Base-by-base conservation (phyloP, 192 early-diverging fungal species). In the Backusella parvicylindrica region DNA sequence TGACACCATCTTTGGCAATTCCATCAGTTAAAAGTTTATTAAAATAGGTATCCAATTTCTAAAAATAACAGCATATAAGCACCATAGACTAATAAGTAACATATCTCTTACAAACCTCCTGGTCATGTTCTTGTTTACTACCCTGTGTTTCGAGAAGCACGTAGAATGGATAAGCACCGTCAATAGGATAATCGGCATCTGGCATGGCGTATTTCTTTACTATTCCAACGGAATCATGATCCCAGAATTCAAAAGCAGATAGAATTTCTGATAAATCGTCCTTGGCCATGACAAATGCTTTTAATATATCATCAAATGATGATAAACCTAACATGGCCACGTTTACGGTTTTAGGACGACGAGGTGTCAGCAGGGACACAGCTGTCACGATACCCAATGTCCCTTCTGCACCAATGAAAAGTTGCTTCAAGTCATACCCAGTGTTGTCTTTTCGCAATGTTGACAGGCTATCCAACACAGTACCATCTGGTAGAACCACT, bases 231-330 rank as follows among this genome's bases (percentile, higher is more conserved):
- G 91, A 90, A 31, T 77, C 84, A 31, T 74, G 64, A 77, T 99
- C 98, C 92, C 95, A 99, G 79, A 99, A 99, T 85, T 99, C 98
- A 76, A 94, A 99, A 0, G 97, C 98, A 23, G 95, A 96, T 11
- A 99, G 82, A 37, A 98, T 92, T 84, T 99, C 98, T 68, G 89
- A 90, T 40, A 98, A 87, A 9, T 97, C 88, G 26, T 77, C 70
- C 23, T 93, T 92, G 18, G 97, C 94, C 33, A 77, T 81, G 71
- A 82, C 81, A 73, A 98, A 99, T n/a, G 91, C 88, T 9, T 84
- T 75, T 81, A 93, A 90, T 18, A 99, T 94, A 64, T 86, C 74
- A 65, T 94, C 89, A 74, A 93, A 99, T 26, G 84, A 85, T 12
- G 85, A 63, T 18, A 97, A 82, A 15, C 90, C 95, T 11, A 98